phyloP scores from a whole-genome alignment of 83 land plant genomes.

The Thuja plicata region DNA sequence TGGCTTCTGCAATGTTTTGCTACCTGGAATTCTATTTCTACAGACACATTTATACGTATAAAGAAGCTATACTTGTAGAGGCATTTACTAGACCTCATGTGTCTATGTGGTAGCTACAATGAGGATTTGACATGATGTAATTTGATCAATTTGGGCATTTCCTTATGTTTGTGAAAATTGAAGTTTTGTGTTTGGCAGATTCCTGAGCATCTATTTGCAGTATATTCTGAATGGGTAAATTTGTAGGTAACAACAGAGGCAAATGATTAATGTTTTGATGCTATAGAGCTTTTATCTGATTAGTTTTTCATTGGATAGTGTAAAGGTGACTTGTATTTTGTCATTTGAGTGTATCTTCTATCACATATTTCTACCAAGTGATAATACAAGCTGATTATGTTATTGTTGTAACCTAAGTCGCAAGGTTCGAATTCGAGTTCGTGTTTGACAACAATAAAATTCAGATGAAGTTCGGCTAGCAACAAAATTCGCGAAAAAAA shows the following conservation, averaged over 20 bases:
- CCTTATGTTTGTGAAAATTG: background rate
- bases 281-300: background rate
- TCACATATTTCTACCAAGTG: background rate
- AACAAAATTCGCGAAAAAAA: no score
- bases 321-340: background rate
- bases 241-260: background rate
- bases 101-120: background rate
- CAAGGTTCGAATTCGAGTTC: no score
- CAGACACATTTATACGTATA: background rate
- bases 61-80: constrained; percentile 1
- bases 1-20: constrained; percentile 8
- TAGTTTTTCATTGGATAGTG: background rate
- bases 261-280: background rate
- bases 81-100: background rate
- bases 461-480: no score
- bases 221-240: constrained; percentile 8
- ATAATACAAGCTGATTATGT: background rate
- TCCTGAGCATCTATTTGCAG: background rate
- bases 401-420: background rate
- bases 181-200: background rate
- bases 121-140: constrained; percentile 8
- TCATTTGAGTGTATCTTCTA: background rate
- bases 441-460: no score
- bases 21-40: background rate
- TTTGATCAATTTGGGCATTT: background rate